Conservation (phyloP, 306 rosid genomes). For the Sphenostylis stenocarpa region DNA sequence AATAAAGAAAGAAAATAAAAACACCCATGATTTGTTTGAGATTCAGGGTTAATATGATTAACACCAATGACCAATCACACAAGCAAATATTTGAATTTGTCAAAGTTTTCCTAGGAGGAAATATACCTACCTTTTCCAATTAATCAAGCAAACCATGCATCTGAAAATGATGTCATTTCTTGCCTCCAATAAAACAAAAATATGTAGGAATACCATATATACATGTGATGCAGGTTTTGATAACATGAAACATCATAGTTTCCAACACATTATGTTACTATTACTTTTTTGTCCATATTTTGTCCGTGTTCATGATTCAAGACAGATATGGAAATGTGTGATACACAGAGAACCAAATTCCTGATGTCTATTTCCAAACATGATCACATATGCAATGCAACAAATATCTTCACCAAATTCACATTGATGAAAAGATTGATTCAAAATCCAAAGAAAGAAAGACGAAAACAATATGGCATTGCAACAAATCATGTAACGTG, state of each 20-base stretch:
- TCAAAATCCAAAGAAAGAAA: neutral
- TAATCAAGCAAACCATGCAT: constrained; percentile 16
- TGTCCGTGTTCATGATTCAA: neutral
- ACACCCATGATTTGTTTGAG: neutral
- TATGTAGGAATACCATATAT: neutral
- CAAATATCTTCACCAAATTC: constrained; percentile 7
- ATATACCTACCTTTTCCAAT: constrained; percentile 31
- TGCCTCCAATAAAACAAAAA: neutral
- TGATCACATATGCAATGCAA: neutral
- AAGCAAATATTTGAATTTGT: constrained; percentile 11
- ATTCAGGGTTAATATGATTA: neutral
- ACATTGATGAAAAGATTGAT: neutral
- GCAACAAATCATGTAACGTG: neutral
- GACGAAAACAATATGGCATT: neutral
- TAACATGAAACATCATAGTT: neutral
- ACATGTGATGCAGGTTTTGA: neutral
- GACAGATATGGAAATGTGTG: neutral
- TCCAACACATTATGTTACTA: constrained; percentile 10
- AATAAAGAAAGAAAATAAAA: neutral
- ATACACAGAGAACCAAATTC: neutral
- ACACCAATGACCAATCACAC: constrained; percentile 15
- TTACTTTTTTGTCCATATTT: neutral
- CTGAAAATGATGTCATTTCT: constrained; percentile 5
- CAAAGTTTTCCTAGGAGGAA: constrained; percentile 25
- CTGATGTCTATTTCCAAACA: neutral